Base-by-base conservation (phyloP, 2,329 filamentous ascomycete genomes). In the Colletotrichum salicis region DNA sequence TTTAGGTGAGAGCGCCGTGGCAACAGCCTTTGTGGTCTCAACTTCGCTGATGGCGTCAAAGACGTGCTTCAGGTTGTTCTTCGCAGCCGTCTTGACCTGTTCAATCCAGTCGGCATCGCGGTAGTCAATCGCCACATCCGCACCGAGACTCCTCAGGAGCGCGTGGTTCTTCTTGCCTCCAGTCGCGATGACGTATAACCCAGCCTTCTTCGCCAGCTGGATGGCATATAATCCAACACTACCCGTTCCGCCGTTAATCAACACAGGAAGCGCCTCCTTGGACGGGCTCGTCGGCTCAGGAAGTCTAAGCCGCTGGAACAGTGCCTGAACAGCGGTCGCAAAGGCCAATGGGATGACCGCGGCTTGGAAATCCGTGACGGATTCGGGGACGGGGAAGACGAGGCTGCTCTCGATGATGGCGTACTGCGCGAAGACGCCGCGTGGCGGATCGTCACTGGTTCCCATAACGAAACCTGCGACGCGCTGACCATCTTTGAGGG, bases 111-210 rank as follows among this genome's bases (percentile, higher is more conserved):
- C 57, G 24, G 55, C 59, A 3, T 72, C 73, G 35, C 76, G 78
- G 78, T 89, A 86, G 79, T 89, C 85, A 67, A 88, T 84, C 19
- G 79, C 81, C 6, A 78, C 76, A 24, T 84, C 83, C 10, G 86
- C 87, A n/a, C 87, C 87, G 3, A 84, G 80, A 1, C 76, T 77
- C 69, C 78, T 78, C 22, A 85, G 79, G 4, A 84, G 80, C 1
- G 78, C 81, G 52, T 79, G 79, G 73, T 86, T 85, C 29, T 71
- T 72, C 5, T 79, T 76, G 61, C 61, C 56, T 5, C 60, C 70
- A 0, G 70, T 72, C 7, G 70, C 67, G 15, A 73, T 71, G n/a
- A 73, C 72, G 31, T 8, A 33, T 1, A 72, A 19, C 2, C 72
- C 72, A 11, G 61, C 65, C 64, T 56, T 45, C 56, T 73, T 73